Conservation (phyloP, 768 basidiomycete species). For the Leccinellum luteum region DNA sequence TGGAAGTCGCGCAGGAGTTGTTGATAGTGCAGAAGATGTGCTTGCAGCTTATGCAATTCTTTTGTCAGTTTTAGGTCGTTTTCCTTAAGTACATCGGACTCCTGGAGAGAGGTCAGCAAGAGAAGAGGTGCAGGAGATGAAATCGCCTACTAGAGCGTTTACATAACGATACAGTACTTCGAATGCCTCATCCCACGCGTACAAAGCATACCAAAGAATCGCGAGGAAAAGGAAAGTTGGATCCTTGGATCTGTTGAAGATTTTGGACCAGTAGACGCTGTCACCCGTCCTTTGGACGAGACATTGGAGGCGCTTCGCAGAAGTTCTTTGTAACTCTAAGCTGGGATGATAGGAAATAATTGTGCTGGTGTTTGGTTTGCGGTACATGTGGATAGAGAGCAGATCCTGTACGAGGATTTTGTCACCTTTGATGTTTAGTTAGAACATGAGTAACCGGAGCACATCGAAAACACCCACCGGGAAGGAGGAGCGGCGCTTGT, state of each 20-base stretch:
- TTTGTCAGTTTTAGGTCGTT: slow-evolving; percentile 47
- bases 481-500: slow-evolving; percentile 44
- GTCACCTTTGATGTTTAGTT: slow-evolving; percentile 10
- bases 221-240: slow-evolving; percentile 55
- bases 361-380: slow-evolving; percentile 23
- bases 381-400: slow-evolving; percentile 53
- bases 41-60: slow-evolving; percentile 56
- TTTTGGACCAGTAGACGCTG: slow-evolving; percentile 35
- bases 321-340: slow-evolving; percentile 21
- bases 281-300: slow-evolving; percentile 30
- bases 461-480: slow-evolving; percentile 22
- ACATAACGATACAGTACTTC: slow-evolving; percentile 52
- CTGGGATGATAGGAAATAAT: slow-evolving; percentile 34
- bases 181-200: slow-evolving; percentile 62
- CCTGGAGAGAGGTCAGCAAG: slow-evolving; percentile 31
- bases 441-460: not conserved
- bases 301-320: slow-evolving; percentile 28
- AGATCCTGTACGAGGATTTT: slow-evolving; percentile 41
- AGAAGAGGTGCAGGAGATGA: not conserved
- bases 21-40: slow-evolving; percentile 56
- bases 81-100: slow-evolving; percentile 40
- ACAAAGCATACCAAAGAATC: slow-evolving; percentile 57
- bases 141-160: slow-evolving; percentile 41
- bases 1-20: slow-evolving; percentile 53
- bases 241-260: slow-evolving; percentile 35